A percentile compares a stretch with the other conserved stretches of the same genome.
phyloP scores from a whole-genome alignment of 1,139 yeast species.

The Pichia kudriavzevii region DNA sequence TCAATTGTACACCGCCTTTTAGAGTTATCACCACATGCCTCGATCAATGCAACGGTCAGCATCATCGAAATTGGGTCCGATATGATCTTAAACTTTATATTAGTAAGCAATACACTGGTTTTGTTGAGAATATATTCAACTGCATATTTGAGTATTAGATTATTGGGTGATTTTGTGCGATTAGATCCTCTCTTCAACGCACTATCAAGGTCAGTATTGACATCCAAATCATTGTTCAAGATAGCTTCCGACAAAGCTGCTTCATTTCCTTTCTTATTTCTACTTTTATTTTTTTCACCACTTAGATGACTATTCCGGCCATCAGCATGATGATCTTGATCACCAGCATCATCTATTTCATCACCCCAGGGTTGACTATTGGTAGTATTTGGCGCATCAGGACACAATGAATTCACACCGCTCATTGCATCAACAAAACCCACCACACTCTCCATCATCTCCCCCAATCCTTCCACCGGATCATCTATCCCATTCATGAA shows the following conservation, averaged over 20 bases:
- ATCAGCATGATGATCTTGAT: constrained; percentile 25
- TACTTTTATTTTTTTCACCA: background rate
- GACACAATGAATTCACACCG: constrained; percentile 10
- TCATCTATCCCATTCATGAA: constrained; percentile 10
- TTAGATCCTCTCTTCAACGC: too few relatives aligned
- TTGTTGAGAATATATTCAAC: constrained; percentile 66
- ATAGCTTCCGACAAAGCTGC: constrained; percentile 7
- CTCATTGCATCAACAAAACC: constrained; percentile 17
- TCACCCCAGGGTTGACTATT: constrained; percentile 4
- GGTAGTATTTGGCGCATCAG: background rate
- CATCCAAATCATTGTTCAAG: constrained; percentile 6
- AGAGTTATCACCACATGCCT: constrained; percentile 41
- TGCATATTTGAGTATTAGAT: constrained; percentile 53
- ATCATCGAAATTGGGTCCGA: constrained; percentile 43
- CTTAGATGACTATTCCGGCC: background rate
- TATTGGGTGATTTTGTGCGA: too few relatives aligned
- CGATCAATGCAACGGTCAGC: constrained; percentile 35
- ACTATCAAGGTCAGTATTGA: constrained; percentile 6
- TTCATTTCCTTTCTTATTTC: constrained; percentile 5
- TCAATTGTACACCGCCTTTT: constrained; percentile 34
- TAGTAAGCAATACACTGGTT: constrained; percentile 40
- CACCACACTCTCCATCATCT: constrained; percentile 17
- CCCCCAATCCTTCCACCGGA: constrained; percentile 14
- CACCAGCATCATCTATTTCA: constrained; percentile 16
- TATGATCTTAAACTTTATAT: constrained; percentile 41